Percentiles rank a stretch among this genome's conserved stretches.
These are phyloP conservation scores for Metarhizium guizhouense DNA, from an alignment of 2,329 filamentous ascomycete species.

Conservation along the genomic window DNA sequence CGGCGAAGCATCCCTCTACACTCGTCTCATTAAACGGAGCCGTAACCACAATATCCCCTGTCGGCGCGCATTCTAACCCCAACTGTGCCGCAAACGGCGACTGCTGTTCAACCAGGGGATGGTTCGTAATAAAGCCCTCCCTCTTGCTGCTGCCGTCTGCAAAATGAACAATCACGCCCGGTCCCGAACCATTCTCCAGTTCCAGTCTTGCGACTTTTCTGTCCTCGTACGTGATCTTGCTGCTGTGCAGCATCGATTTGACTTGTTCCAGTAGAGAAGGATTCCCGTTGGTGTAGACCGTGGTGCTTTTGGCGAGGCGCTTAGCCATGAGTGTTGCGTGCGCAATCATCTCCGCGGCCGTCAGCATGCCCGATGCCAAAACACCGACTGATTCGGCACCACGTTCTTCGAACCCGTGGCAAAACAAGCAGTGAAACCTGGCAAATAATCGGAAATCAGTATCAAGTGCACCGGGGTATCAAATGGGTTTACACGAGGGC, in stretches of 20 bases:
- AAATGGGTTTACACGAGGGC: not conserved
- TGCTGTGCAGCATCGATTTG: slow-evolving; percentile 17
- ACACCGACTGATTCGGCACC: slow-evolving; percentile 36
- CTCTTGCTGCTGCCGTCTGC: slow-evolving; percentile 26
- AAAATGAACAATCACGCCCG: slow-evolving; percentile 27
- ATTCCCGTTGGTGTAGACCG: slow-evolving; percentile 42
- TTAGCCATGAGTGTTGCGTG: slow-evolving; percentile 34
- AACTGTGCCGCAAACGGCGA: slow-evolving; percentile 33
- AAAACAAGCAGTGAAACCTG: slow-evolving; percentile 46
- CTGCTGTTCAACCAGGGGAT: slow-evolving; percentile 27
- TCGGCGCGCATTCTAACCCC: slow-evolving; percentile 30
- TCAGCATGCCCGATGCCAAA: slow-evolving; percentile 30
- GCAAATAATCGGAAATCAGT: no score
- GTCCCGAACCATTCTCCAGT: slow-evolving; percentile 16
- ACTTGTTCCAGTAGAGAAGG: slow-evolving; percentile 21
- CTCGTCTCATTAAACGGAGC: slow-evolving; percentile 39
- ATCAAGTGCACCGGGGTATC: no score
- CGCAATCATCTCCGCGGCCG: slow-evolving; percentile 20
- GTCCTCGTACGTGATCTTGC: slow-evolving; percentile 28
- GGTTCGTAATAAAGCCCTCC: slow-evolving; percentile 32
- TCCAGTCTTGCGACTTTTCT: slow-evolving; percentile 20
- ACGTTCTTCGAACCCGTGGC: slow-evolving; percentile 50
- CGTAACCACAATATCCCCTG: slow-evolving; percentile 33
- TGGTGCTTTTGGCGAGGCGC: slow-evolving; percentile 33
- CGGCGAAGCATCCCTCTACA: slow-evolving; percentile 42